Conservation (phyloP, 2,329 filamentous ascomycete species). For the Fusarium xyrophilum region DNA sequence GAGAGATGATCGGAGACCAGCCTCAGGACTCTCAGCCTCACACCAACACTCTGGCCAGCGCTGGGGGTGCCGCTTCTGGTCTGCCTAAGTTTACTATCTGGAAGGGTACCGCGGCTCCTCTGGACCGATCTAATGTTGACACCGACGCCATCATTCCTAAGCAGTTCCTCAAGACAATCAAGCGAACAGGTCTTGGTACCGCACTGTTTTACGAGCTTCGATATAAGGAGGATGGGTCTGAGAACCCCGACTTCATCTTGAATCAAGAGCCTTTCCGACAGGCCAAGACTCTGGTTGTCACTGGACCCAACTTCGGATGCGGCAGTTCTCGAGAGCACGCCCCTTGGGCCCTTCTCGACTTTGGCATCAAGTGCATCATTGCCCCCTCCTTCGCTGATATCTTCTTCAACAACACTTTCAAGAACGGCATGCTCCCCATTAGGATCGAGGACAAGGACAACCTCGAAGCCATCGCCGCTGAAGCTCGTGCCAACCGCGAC, state of each 20-base stretch:
- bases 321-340: constrained; percentile 93
- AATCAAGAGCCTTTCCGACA: constrained; percentile 87
- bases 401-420: constrained; percentile 99
- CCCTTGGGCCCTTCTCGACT: constrained; percentile 95
- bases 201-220: constrained; percentile 89
- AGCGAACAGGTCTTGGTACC: constrained; percentile 88
- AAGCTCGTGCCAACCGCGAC: constrained; percentile 81
- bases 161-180: constrained; percentile 99
- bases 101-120: constrained; percentile 84
- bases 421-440: constrained; percentile 98
- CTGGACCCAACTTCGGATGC: constrained; percentile 94
- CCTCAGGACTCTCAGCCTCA: constrained; percentile 70
- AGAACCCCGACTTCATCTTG: constrained; percentile 83
- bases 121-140: constrained; percentile 91
- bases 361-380: constrained; percentile 93
- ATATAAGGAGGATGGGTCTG: constrained; percentile 74
- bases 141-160: constrained; percentile 99
- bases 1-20: constrained; percentile 62
- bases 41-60: constrained; percentile 64
- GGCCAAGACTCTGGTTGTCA: constrained; percentile 89
- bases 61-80: constrained; percentile 60
- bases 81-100: constrained; percentile 84
- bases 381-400: constrained; percentile 79
- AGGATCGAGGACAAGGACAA: constrained; percentile 71
- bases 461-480: constrained; percentile 74